Evolutionary conservation across 2,329 filamentous ascomycete genomes (phyloP), one percentile per base, ranked within the genome.

Genomic region (Cladosporium halotolerans): DNA sequence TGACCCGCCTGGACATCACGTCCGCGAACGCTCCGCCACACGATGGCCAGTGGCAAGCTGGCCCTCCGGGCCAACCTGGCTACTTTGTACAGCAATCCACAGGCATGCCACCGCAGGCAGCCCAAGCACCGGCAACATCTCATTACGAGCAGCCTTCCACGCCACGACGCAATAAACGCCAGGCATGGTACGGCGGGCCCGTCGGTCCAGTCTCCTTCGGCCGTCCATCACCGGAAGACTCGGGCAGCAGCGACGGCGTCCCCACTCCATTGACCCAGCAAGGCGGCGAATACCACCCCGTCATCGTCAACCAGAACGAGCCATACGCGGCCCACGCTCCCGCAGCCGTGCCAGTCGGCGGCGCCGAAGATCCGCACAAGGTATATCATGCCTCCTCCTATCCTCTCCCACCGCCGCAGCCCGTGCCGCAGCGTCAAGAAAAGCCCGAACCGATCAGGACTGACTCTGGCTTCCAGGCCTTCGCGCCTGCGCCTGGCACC

Each of bases 111-210:
- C 48, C 48, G 13, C 48, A 51, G 9, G 38, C 44, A 3, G 28
- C 31, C 6, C 48, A 34, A 5, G 31, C 40, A 5, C 48, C 33
- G 40, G 18, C 31, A n/a, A 13, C 50, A 16, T 8, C 33, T 46
- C 43, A 46, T 9, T 36, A 45, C 60, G 58, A 71, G 67, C 59
- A 68, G 69, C 54, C 66, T 56, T 72, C 77, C 9, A 82, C 79
- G 0, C 75, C 80, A 3, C 77, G 81, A 8, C 82, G 81, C 57
- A 73, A 73, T 31, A 88, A 86, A 64, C 79, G 86, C 2, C 83
- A 85, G 55, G 86, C 79, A 1, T 90, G 86, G 85, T 89, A 89
- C 62, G 82, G 88, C 54, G 79, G 77, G 9, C 77, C 78, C 33
- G 57, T 63, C 28, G 61, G 57, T 13, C 58, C 59, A 16, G 51